Evolutionary conservation across 805 yeast species (phyloP).

Genomic region (Pachysolen tannophilus): DNA sequence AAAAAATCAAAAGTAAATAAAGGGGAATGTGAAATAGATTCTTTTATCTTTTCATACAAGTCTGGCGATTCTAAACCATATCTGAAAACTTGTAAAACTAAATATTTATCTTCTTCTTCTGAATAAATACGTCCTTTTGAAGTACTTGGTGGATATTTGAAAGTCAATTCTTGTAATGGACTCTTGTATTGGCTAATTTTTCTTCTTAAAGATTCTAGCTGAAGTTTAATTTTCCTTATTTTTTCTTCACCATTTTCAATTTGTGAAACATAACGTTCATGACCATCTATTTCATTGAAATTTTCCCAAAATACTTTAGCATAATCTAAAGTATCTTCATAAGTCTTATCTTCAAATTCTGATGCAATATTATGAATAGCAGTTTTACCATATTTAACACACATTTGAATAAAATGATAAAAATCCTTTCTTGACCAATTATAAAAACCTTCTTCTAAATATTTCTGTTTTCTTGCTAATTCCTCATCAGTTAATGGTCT

Average conservation of each 20-base stretch:
- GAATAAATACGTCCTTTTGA: constrained; percentile 63
- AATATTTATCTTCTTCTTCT: constrained; percentile 86
- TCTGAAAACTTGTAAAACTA: constrained; percentile 70
- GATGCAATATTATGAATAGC: constrained; percentile 60
- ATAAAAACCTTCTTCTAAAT: constrained; percentile 59
- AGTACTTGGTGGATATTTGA: constrained; percentile 67
- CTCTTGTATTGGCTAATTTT: constrained; percentile 63
- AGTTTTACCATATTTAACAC: constrained; percentile 77
- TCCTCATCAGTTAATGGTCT: constrained; percentile 81
- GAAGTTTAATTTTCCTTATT: constrained; percentile 52
- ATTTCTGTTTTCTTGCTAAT: constrained; percentile 49
- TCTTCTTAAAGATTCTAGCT: constrained; percentile 70
- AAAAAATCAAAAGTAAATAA: constrained; percentile 84
- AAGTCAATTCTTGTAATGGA: constrained; percentile 72
- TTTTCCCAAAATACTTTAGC: constrained; percentile 77
- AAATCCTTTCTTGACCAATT: constrained; percentile 89
- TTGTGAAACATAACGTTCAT: constrained; percentile 71
- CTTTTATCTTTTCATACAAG: constrained; percentile 70
- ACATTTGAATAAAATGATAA: constrained; percentile 64
- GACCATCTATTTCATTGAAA: constrained; percentile 76
- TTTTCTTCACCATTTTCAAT: constrained; percentile 89
- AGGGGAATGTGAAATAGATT: constrained; percentile 64
- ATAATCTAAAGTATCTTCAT: constrained; percentile 73
- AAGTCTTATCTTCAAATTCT: constrained; percentile 76
- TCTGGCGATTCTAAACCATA: constrained; percentile 77